phyloP scores from a whole-genome alignment of 2,329 filamentous ascomycete species.

The Sporothrix humicola region DNA sequence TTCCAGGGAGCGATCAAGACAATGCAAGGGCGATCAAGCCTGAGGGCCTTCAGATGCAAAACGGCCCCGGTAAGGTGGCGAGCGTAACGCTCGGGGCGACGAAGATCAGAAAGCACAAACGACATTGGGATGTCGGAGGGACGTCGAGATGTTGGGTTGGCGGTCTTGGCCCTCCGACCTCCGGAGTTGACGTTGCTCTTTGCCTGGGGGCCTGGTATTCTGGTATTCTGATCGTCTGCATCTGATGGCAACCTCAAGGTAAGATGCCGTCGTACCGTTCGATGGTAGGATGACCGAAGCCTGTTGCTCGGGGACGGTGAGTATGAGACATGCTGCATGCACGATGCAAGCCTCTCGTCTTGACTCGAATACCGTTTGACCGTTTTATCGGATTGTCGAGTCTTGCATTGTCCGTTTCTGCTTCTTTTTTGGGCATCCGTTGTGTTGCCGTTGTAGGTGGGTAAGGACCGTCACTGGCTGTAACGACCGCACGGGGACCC shows the following conservation, averaged over 20 bases:
- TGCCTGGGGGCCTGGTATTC: not conserved
- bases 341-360: not conserved
- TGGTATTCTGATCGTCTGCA: not conserved
- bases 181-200: not conserved
- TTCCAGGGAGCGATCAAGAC: slow-evolving; percentile 15
- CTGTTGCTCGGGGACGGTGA: slow-evolving; percentile 11
- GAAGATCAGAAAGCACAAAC: not conserved
- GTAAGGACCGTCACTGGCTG: slow-evolving; percentile 3
- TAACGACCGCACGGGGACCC: slow-evolving; percentile 12
- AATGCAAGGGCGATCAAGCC: slow-evolving; percentile 8
- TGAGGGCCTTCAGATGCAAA: not conserved
- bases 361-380: not conserved
- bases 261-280: not conserved
- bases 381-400: not conserved
- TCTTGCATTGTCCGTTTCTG: not conserved
- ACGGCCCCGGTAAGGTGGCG: not conserved
- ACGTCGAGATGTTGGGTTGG: no score
- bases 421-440: not conserved
- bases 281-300: not conserved
- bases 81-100: not conserved
- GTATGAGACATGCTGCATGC: slow-evolving; percentile 27
- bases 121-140: not conserved
- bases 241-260: not conserved
- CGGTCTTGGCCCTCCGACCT: not conserved
- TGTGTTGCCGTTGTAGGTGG: not conserved